phyloP scores from a whole-genome alignment of 768 basidiomycete genomes.

The Tulasnella calospora region DNA sequence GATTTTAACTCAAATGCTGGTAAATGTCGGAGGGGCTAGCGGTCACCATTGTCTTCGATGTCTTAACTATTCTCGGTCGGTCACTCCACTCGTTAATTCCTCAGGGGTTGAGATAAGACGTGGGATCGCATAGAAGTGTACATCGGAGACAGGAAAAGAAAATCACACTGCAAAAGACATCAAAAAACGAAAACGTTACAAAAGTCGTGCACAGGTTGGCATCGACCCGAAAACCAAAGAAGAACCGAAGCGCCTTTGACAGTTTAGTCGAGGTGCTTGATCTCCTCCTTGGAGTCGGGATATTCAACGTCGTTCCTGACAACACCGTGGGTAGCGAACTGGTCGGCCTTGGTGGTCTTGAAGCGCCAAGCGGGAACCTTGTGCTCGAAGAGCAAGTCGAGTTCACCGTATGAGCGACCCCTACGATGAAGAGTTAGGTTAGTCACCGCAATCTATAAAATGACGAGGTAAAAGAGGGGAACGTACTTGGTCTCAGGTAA shows the following conservation, averaged over 20 bases:
- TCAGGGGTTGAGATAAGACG: no score
- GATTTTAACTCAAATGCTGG: no score
- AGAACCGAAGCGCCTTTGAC: neutral
- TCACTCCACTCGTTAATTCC: no score
- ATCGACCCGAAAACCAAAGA: neutral
- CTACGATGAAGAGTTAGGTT: conserved; percentile 9
- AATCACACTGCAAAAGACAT: no score
- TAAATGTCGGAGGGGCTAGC: no score
- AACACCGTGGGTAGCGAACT: conserved; percentile 10
- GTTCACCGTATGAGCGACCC: conserved; percentile 33
- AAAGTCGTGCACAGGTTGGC: neutral
- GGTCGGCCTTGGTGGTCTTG: conserved; percentile 33
- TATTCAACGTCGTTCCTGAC: neutral
- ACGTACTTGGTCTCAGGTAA: conserved; percentile 31
- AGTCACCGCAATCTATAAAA: neutral
- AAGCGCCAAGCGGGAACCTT: conserved; percentile 37
- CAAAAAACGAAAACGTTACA: no score
- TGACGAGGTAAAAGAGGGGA: neutral
- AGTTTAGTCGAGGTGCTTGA: conserved; percentile 9
- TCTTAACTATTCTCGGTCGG: no score
- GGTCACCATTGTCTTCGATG: no score
- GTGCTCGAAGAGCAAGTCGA: conserved; percentile 41
- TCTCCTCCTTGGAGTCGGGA: conserved; percentile 12
- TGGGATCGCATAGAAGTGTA: no score
- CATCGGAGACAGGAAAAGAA: no score